Conservation (phyloP, 139 green algal species). For the Haematococcus sp. region DNA sequence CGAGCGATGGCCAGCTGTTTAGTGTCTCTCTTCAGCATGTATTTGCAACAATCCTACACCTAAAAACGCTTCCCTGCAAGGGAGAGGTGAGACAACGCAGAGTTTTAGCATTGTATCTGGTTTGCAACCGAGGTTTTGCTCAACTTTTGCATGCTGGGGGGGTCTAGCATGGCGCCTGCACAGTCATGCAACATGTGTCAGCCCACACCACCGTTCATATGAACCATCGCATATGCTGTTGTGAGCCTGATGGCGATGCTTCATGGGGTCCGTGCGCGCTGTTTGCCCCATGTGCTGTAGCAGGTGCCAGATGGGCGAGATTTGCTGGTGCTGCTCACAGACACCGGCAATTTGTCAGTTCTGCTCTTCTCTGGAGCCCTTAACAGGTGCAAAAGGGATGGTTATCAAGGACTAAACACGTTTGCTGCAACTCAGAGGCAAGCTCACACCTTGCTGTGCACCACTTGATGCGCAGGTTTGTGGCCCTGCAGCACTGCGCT, state of each 20-base stretch:
- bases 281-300: too few relatives aligned
- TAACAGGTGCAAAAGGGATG: not conserved
- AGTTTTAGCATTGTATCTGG: not conserved
- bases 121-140: too few relatives aligned
- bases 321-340: slow-evolving; percentile 5
- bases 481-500: not conserved
- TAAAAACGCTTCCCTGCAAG: not conserved
- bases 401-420: too few relatives aligned
- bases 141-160: too few relatives aligned
- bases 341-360: not conserved
- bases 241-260: too few relatives aligned
- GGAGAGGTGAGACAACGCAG: not conserved
- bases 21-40: not conserved
- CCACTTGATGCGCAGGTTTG: not conserved
- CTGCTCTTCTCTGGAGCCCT: not conserved
- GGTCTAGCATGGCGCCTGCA: too few relatives aligned
- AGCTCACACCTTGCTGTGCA: not conserved
- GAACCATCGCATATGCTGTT: too few relatives aligned
- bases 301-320: not conserved
- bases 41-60: not conserved
- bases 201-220: too few relatives aligned
- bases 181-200: too few relatives aligned
- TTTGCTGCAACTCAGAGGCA: too few relatives aligned
- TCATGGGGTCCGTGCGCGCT: too few relatives aligned
- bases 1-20: not conserved